Percentiles rank a stretch among this genome's conserved stretches.
These are phyloP conservation scores for Halenospora varia DNA, from an alignment of 495 filamentous ascomycete genomes.

Conservation along the genomic window DNA sequence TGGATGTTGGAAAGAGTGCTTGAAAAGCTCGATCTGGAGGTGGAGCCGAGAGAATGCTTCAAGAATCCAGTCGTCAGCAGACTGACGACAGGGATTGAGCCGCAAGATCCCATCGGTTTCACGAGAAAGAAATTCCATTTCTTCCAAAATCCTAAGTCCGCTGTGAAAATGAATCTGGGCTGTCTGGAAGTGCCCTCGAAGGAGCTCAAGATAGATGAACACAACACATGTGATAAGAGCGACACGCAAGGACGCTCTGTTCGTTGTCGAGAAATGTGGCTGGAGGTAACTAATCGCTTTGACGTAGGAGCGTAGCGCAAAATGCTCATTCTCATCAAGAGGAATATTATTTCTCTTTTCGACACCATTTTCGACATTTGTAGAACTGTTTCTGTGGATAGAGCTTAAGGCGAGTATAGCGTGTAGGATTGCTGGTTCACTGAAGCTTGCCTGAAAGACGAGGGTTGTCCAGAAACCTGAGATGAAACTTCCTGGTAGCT, in stretches of 20 bases:
- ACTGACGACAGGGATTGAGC: too few relatives aligned
- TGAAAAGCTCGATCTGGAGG: too few relatives aligned
- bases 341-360: background rate
- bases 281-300: background rate
- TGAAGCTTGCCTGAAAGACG: background rate
- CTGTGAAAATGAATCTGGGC: background rate
- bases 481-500: background rate
- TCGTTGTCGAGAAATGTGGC: background rate
- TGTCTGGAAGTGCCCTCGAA: background rate
- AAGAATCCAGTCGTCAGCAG: too few relatives aligned
- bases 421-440: background rate
- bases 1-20: too few relatives aligned
- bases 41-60: too few relatives aligned
- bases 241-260: background rate
- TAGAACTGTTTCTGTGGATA: background rate
- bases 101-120: too few relatives aligned
- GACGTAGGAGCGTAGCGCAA: too few relatives aligned
- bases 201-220: background rate
- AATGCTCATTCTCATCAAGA: too few relatives aligned
- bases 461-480: background rate
- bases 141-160: too few relatives aligned
- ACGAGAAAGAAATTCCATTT: too few relatives aligned
- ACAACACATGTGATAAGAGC: background rate
- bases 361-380: background rate
- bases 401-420: background rate